Evolutionary conservation across 345 rosid genomes (phyloP), one percentile per base, ranked within the genome.

Genomic region (Gossypium australe): DNA sequence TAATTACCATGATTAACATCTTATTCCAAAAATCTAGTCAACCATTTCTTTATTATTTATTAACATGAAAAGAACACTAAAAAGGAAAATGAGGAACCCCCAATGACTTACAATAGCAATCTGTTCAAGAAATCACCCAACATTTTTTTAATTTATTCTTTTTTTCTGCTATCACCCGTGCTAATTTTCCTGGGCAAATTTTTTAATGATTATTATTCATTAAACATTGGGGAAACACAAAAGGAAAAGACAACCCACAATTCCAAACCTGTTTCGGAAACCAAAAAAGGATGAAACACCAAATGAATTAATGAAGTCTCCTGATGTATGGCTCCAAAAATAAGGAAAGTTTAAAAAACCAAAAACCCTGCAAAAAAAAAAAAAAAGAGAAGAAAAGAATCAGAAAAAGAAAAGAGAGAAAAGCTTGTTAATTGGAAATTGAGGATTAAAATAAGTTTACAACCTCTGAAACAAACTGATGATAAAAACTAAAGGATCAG

Each of bases 111-210:
- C 97, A 88, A 76, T 58, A 91, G 87, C 61, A 67, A 55, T 80
- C 94, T 81, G 67, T 76, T 86, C 67, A 92, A 20, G 72, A 92
- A 86, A 74, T 87, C 89, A 63, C 97, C 97, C 75, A 92, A 85
- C 97, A 92, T 52, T 70, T 49, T 48, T 27, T 4, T 59, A 9
- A 63, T 77, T 75, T 53, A 49, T 29, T 7, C 14, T 55, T 52
- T 67, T 57, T 2, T 41, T 16, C 10, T 38, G 38, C 18, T 27
- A 29, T 14, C 56, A 16, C n/a, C 71, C 2, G 63, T 27, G 60
- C 74, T 62, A 76, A 72, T 78, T 75, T 69, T 69, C 83, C 89
- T 85, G 86, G 41, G 70, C 45, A 61, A 41, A 18, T 7, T 2
- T 34, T 34, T 34, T 7, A 34, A 34, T 34, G 7, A 34, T 34